These are phyloP conservation scores for Quercus berberidifolia DNA, from an alignment of 306 rosid genomes.

Conservation along the genomic window DNA sequence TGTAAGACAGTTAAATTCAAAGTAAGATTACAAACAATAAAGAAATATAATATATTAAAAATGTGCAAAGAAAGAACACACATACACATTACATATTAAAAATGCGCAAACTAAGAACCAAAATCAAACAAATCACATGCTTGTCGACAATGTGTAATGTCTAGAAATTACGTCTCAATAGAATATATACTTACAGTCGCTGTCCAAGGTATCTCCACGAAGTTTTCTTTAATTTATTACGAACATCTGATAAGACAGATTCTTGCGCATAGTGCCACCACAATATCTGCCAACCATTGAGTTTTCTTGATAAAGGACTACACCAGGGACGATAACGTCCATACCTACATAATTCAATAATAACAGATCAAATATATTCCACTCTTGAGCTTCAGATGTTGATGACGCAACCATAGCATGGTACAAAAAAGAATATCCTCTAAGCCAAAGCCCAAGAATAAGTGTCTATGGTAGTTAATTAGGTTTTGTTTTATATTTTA, in stretches of 20 bases:
- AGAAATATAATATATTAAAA: background rate
- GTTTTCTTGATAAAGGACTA: conserved; percentile 52
- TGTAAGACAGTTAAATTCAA: background rate
- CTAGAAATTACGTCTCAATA: background rate
- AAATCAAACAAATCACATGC: background rate
- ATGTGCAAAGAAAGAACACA: background rate
- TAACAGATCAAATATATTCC: conserved; percentile 16
- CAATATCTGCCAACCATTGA: conserved; percentile 62
- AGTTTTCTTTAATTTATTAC: conserved; percentile 69
- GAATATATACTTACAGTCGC: conserved; percentile 61
- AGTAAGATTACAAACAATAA: background rate
- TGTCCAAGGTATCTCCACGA: conserved; percentile 90
- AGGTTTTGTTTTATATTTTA: too few species aligned
- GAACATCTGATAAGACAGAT: conserved; percentile 82
- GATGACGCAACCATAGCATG: too few species aligned
- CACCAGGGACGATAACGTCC: conserved; percentile 91
- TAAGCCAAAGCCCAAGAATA: too few species aligned
- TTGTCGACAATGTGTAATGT: background rate
- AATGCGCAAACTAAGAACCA: background rate
- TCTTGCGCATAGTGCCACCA: conserved; percentile 98
- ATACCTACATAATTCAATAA: conserved; percentile 50
- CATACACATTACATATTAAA: background rate
- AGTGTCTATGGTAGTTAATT: too few species aligned
- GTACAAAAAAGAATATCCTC: too few species aligned
- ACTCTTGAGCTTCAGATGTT: background rate